phyloP scores from a whole-genome alignment of 2,329 filamentous ascomycete genomes.

The Scedosporium apiospermum region DNA sequence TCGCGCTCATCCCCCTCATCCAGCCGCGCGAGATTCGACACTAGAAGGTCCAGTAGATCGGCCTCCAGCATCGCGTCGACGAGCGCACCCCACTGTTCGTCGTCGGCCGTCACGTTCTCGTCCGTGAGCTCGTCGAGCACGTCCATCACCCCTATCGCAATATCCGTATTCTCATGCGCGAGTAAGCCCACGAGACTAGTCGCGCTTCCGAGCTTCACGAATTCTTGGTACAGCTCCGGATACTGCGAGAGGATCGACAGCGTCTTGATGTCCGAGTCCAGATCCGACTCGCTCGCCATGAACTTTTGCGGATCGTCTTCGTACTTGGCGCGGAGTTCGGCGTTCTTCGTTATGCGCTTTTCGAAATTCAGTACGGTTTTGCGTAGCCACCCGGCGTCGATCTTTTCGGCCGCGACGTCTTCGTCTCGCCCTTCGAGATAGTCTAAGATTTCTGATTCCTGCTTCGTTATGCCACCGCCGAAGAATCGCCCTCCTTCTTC shows the following conservation, averaged over 20 bases:
- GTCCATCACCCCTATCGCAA: slow-evolving; percentile 84
- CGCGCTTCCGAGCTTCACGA: slow-evolving; percentile 64
- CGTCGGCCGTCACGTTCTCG: slow-evolving; percentile 76
- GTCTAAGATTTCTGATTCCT: slow-evolving; percentile 76
- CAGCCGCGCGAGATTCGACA: slow-evolving; percentile 69
- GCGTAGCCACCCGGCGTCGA: slow-evolving; percentile 76
- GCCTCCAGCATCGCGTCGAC: slow-evolving; percentile 58
- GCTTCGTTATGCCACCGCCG: slow-evolving; percentile 74
- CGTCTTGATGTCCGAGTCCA: slow-evolving; percentile 80
- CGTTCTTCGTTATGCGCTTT: slow-evolving; percentile 82
- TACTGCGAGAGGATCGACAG: slow-evolving; percentile 84
- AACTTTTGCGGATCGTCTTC: slow-evolving; percentile 74
- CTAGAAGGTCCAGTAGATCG: slow-evolving; percentile 63
- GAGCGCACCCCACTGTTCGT: slow-evolving; percentile 70
- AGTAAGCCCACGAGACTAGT: slow-evolving; percentile 70
- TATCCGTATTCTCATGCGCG: slow-evolving; percentile 93
- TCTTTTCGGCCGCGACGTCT: slow-evolving; percentile 53
- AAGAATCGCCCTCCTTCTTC: slow-evolving; percentile 87
- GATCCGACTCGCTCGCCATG: slow-evolving; percentile 75
- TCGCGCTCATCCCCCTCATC: slow-evolving; percentile 68
- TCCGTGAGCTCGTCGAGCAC: slow-evolving; percentile 87
- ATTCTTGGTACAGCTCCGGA: slow-evolving; percentile 70
- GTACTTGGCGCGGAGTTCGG: slow-evolving; percentile 77
- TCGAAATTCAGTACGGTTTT: slow-evolving; percentile 77
- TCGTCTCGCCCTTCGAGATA: slow-evolving; percentile 57